Percentiles rank a stretch among this genome's conserved stretches.
Conservation (phyloP, 306 rosid genomes). For the Acmispon strigosus region DNA sequence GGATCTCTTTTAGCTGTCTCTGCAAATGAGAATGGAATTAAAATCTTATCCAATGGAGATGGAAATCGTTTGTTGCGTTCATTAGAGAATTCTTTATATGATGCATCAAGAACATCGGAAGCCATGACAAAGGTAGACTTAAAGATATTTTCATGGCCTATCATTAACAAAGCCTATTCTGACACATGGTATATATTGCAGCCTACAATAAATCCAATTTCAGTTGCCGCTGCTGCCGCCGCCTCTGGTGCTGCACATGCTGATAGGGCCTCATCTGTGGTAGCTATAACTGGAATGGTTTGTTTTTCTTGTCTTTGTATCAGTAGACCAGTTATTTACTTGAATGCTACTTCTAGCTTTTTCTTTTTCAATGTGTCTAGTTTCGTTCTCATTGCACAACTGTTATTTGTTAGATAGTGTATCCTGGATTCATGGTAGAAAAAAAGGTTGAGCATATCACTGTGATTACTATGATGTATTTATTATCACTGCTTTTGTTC, state of each 20-base stretch:
- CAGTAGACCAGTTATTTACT: neutral
- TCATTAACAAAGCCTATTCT: neutral
- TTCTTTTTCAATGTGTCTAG: neutral
- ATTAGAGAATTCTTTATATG: conserved; percentile 67
- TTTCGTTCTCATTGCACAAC: neutral
- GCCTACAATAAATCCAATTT: conserved; percentile 77
- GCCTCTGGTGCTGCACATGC: conserved; percentile 63
- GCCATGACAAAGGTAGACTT: conserved; percentile 71
- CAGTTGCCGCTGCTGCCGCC: conserved; percentile 70
- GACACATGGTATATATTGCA: conserved; percentile 29
- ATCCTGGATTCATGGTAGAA: neutral
- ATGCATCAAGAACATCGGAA: conserved; percentile 73
- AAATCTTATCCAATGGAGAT: conserved; percentile 75
- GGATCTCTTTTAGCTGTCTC: conserved; percentile 92
- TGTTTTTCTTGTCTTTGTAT: conserved; percentile 27
- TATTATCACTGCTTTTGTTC: neutral
- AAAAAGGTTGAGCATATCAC: neutral
- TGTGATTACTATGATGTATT: neutral
- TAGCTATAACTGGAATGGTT: conserved; percentile 79
- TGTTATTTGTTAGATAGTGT: neutral
- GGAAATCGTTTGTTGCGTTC: conserved; percentile 55
- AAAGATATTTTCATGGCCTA: neutral
- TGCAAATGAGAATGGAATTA: conserved; percentile 87
- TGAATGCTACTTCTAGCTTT: neutral
- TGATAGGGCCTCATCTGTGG: conserved; percentile 69